phyloP scores from a whole-genome alignment of 164 flowering plant species.

The Santalum album region DNA sequence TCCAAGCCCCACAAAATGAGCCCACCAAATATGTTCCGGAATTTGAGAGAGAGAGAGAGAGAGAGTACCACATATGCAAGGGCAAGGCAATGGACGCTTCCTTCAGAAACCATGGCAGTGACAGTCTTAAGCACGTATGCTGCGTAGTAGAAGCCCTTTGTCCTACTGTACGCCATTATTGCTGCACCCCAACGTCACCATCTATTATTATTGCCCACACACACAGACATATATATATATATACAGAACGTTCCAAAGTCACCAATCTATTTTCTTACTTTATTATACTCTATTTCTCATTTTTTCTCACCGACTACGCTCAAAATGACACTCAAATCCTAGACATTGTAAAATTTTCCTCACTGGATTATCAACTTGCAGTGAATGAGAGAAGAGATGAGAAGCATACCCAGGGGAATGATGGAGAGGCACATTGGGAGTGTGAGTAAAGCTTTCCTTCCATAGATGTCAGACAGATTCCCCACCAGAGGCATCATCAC shows the following conservation, averaged over 20 bases:
- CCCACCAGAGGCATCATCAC: conserved; percentile 69
- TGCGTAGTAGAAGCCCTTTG: conserved; percentile 44
- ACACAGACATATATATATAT: too few species aligned
- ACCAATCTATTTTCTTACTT: too few species aligned
- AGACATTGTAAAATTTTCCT: too few species aligned
- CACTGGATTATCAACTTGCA: too few species aligned
- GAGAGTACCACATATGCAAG: conserved; percentile 78
- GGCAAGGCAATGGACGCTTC: conserved; percentile 60
- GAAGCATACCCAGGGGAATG: conserved; percentile 48
- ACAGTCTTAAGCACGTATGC: conserved; percentile 52
- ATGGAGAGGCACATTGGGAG: conserved; percentile 49
- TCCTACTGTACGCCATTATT: conserved; percentile 68
- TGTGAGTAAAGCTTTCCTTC: conserved; percentile 68
- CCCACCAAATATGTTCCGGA: too few species aligned
- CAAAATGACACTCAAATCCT: too few species aligned
- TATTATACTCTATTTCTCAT: too few species aligned
- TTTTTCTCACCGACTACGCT: too few species aligned
- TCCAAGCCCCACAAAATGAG: too few species aligned
- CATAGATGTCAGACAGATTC: conserved; percentile 61
- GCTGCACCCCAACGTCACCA: conserved; percentile 26
- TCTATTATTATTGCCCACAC: neutral
- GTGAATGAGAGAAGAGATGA: too few species aligned
- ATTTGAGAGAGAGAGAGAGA: too few species aligned
- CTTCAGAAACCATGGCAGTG: conserved; percentile 62
- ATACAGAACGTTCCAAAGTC: too few species aligned